phyloP scores from a whole-genome alignment of 2,329 filamentous ascomycete genomes.

The Colletotrichum navitas region DNA sequence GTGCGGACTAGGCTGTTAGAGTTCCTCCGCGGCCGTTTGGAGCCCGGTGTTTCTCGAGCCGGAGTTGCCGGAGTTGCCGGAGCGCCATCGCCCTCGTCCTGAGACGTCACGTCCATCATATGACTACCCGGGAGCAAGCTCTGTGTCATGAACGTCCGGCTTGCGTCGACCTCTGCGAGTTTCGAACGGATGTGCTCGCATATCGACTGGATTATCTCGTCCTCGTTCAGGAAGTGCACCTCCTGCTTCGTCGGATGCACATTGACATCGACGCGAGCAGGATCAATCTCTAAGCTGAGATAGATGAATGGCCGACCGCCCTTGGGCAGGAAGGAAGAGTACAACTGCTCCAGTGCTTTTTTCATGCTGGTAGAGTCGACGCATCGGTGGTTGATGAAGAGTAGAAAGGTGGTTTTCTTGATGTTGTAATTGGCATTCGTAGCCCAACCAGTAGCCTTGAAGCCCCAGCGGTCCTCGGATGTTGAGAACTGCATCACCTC shows the following conservation, averaged over 20 bases:
- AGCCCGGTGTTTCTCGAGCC: constrained; percentile 51
- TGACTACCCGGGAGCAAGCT: constrained; percentile 81
- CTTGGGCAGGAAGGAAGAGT: constrained; percentile 89
- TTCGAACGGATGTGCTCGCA: constrained; percentile 83
- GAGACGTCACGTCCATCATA: constrained; percentile 47
- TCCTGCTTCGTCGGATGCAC: constrained; percentile 97
- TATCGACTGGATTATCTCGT: constrained; percentile 91
- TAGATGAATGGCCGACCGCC: constrained; percentile 95
- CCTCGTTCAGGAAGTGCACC: constrained; percentile 97
- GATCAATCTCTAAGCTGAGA: constrained; percentile 91
- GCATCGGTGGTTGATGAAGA: constrained; percentile 97
- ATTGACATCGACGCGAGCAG: constrained; percentile 93
- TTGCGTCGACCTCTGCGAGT: constrained; percentile 90
- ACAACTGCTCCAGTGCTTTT: constrained; percentile 91
- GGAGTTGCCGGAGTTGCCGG: constrained; percentile 47
- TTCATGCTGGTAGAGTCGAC: constrained; percentile 92
- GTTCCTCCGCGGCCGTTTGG: constrained; percentile 56
- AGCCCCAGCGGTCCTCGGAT: constrained; percentile 83
- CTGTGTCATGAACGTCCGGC: constrained; percentile 94
- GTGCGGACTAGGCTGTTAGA: constrained; percentile 89
- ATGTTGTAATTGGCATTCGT: constrained; percentile 96
- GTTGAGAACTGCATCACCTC: constrained; percentile 84
- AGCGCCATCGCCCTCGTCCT: constrained; percentile 45
- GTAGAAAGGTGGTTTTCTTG: constrained; percentile 86
- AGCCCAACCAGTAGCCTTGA: constrained; percentile 82